Evolutionary conservation across 1,284 basidiomycete species (phyloP), one percentile per base, ranked within the genome.

Genomic region (Malassezia vespertilionis): DNA sequence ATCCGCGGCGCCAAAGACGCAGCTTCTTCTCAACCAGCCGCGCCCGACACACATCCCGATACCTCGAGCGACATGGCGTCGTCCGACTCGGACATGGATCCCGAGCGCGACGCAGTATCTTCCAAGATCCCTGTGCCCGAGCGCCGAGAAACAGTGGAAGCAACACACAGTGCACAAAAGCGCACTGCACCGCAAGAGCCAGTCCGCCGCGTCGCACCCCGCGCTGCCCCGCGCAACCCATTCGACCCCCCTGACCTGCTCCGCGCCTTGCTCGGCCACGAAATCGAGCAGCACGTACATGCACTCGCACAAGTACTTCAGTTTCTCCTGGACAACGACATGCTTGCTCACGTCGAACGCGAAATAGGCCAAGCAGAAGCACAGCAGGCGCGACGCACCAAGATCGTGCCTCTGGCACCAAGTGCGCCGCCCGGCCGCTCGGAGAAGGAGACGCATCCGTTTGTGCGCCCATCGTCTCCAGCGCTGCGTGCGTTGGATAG

Each of bases 281-380:
- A 96, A 64, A 88, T 95, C 40, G 80, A 82, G 22, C 79, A 87
- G 62, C 90, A 91, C 0, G 78, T 93, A 4, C 87, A 86, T 2
- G 90, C 93, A 69, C 76, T 96, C 2, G 86, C 88, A 0, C 91
- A 96, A 72, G 86, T 85, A 2, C 85, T 96, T 61, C 81, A 81
- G 26, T 97, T 96, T 72, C 72, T 96, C 12, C 86, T 87, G 2
- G 83, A 86, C 54, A 97, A 97, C 60, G 81, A 88, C 61, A 90
- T 91, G 74, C 74, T 97, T 12, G 74, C 78, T 36, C 78, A 79
- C 37, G 87, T 95, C 1, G 91, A 96, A 72, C 72, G 83, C 17
- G 77, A 77, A 35, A 80, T 82, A 11, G 91, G 90, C 0, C 79
- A 88, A 62, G 82, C 83, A 2, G 75, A 78, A 20, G 78, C 82